Evolutionary conservation across 495 filamentous ascomycete species (phyloP).

Genomic region (Choiromyces venosus): DNA sequence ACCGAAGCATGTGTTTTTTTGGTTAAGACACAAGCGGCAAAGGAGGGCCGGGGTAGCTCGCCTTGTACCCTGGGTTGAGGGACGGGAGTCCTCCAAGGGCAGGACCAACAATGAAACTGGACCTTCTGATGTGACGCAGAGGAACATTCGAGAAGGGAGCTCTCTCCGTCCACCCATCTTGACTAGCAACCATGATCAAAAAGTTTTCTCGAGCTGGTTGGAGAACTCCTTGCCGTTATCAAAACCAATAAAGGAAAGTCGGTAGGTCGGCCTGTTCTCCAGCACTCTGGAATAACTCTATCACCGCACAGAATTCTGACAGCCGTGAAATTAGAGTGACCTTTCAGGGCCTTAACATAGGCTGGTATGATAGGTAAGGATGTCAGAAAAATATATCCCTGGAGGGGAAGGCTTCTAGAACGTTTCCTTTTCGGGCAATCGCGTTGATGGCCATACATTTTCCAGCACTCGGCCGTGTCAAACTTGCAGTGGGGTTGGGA

Average conservation of each 20-base stretch:
- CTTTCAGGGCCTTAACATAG: background rate
- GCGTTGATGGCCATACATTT: slow-evolving; percentile 15
- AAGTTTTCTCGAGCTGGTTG: background rate
- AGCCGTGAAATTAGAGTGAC: background rate
- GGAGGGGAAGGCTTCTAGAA: slow-evolving; percentile 33
- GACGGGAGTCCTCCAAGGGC: background rate
- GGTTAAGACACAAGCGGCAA: background rate
- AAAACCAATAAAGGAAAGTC: slow-evolving; percentile 2
- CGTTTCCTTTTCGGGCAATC: slow-evolving; percentile 33
- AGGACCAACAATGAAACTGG: background rate
- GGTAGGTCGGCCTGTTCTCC: background rate
- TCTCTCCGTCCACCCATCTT: background rate
- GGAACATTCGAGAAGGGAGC: background rate
- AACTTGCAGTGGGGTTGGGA: slow-evolving; percentile 32
- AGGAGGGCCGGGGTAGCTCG: background rate
- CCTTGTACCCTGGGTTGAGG: background rate
- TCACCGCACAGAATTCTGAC: slow-evolving; percentile 1
- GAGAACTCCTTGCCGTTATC: background rate
- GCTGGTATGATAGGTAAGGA: slow-evolving; percentile 8
- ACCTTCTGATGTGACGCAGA: background rate
- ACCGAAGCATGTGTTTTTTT: background rate
- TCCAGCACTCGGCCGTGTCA: slow-evolving; percentile 39
- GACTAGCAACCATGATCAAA: background rate
- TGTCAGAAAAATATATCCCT: slow-evolving; percentile 1
- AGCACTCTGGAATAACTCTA: background rate